Conservation (phyloP, 352 stramenopile species). For the Phytophthora multivora region DNA sequence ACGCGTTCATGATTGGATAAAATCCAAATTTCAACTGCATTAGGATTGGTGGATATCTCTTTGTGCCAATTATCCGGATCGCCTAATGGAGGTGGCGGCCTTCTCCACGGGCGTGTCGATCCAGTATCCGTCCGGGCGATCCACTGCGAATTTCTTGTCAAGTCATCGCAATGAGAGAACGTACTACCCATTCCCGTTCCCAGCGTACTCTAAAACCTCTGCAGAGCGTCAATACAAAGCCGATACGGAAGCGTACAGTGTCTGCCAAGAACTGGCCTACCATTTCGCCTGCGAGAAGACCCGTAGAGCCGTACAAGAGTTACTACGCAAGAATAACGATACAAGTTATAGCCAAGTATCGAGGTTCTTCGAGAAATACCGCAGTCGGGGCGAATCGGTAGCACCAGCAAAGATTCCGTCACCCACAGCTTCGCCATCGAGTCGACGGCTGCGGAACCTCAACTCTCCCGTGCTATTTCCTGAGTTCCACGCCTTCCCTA, state of each 20-base stretch:
- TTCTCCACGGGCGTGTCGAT: constrained; percentile 66
- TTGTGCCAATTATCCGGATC: constrained; percentile 4
- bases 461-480: constrained; percentile 44
- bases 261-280: constrained; percentile 70
- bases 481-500: constrained; percentile 56
- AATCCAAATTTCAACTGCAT: constrained; percentile 1
- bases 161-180: not conserved
- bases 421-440: not conserved
- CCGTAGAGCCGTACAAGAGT: constrained; percentile 51
- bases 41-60: constrained; percentile 20
- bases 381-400: constrained; percentile 14
- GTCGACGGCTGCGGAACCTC: constrained; percentile 17
- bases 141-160: not conserved
- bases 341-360: constrained; percentile 71
- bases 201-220: not conserved
- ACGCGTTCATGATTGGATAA: constrained; percentile 19
- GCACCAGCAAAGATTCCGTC: not conserved
- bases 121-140: constrained; percentile 35
- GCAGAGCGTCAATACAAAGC: constrained; percentile 9
- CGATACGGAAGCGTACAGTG: constrained; percentile 47
- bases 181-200: constrained; percentile 32
- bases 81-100: constrained; percentile 44
- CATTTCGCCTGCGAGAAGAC: constrained; percentile 66
- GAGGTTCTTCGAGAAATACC: constrained; percentile 65
- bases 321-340: constrained; percentile 70